Evolutionary conservation across 768 basidiomycete genomes (phyloP), one percentile per base, ranked within the genome.

Genomic region (Cystofilobasidium bisporidii): DNA sequence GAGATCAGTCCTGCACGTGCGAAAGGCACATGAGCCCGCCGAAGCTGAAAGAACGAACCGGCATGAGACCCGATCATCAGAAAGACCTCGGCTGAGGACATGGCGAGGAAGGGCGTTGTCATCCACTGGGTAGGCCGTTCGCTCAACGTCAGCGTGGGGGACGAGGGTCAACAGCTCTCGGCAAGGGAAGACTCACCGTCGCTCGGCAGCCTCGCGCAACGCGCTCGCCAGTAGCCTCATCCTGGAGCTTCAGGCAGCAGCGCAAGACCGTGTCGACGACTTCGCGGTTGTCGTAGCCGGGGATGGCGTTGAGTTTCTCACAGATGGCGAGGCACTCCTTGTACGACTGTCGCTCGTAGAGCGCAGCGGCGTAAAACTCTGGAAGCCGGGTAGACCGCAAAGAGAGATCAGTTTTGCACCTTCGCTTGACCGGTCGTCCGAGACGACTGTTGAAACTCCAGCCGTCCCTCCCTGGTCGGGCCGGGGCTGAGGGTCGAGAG

Each of bases 131-230:
- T 28, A 28, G n/a, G n/a, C n/a, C n/a, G n/a, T n/a, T n/a, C n/a
- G n/a, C n/a, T n/a, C n/a, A n/a, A n/a, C n/a, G n/a, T n/a, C n/a
- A n/a, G n/a, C n/a, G n/a, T n/a, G n/a, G n/a, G n/a, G n/a, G n/a
- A n/a, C n/a, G n/a, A n/a, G n/a, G n/a, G n/a, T n/a, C n/a, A n/a
- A n/a, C n/a, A n/a, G n/a, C n/a, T n/a, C n/a, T n/a, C 43, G 43
- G 4, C 43, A 5, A 43, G 43, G 36, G n/a, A n/a, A n/a, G n/a
- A n/a, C 59, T 50, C 30, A 68, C 66, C 66, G 40, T 68, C 3
- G 67, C 56, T 26, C 67, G 53, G 55, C 67, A 68, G 17, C 57
- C 57, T 22, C 67, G 30, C 3, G 67, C 67, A 6, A 68, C 22
- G 15, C 15, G 33, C 32, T 68, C 61, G 17, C 67, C 67, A 1